phyloP scores from a whole-genome alignment of 1,284 basidiomycete species.

The Austroboletus niveus region DNA sequence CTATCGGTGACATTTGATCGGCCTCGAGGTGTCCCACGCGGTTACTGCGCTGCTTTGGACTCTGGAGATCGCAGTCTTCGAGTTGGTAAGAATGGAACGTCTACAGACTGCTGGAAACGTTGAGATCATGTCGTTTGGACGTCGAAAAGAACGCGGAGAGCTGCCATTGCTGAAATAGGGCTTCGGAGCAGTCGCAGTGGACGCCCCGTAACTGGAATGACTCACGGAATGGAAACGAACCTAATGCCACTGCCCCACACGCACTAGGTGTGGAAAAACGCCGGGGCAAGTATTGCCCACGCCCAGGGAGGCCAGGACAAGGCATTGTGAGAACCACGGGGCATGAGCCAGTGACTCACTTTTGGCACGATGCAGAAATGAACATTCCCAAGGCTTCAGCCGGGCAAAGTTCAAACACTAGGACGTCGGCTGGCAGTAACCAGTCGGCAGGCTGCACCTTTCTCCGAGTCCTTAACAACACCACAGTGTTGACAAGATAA shows the following conservation, averaged over 20 bases:
- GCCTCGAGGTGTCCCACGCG: constrained; percentile 14
- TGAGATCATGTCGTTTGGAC: not conserved
- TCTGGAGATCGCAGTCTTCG: not conserved
- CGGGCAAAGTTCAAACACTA: too few species aligned
- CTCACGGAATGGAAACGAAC: constrained; percentile 9
- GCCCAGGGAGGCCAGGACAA: too few species aligned
- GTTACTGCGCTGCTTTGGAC: constrained; percentile 4
- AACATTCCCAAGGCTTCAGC: too few species aligned
- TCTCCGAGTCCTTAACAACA: too few species aligned
- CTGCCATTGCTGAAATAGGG: not conserved
- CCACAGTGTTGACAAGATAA: too few species aligned
- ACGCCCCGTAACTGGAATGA: not conserved
- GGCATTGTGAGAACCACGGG: too few species aligned
- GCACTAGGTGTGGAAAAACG: not conserved
- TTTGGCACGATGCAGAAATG: too few species aligned
- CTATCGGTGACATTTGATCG: constrained; percentile 4
- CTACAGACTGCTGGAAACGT: not conserved
- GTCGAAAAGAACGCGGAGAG: not conserved
- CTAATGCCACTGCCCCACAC: not conserved
- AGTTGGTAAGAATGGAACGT: not conserved
- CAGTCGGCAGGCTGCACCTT: too few species aligned
- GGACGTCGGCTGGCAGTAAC: too few species aligned
- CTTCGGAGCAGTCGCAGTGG: not conserved
- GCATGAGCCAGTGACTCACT: too few species aligned
- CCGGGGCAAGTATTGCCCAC: not conserved